Evolutionary conservation across 2,329 filamentous ascomycete genomes (phyloP).

Genomic region (Colletotrichum cordylinicola): DNA sequence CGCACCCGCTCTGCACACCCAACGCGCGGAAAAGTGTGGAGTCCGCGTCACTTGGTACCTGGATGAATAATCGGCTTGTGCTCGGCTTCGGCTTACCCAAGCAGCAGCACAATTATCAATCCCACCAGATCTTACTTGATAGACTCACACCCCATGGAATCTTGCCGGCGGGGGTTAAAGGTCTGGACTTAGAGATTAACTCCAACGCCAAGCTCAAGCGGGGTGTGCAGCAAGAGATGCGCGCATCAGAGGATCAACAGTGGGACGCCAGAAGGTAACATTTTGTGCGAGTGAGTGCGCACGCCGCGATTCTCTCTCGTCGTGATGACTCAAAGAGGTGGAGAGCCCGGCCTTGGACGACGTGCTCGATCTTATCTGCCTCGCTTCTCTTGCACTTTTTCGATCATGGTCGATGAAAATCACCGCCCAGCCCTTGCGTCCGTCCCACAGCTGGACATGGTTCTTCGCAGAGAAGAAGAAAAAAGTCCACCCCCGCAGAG

Average conservation of each 20-base stretch:
- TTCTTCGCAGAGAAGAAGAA: neutral
- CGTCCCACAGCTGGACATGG: neutral
- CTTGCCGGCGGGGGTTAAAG: neutral
- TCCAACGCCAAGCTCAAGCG: neutral
- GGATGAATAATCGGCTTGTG: constrained; percentile 8
- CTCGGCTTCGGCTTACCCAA: constrained; percentile 11
- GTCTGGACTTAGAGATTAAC: constrained; percentile 8
- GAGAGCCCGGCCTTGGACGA: neutral
- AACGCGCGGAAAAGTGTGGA: constrained; percentile 3
- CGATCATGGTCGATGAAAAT: neutral
- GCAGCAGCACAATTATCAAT: neutral
- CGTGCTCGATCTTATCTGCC: neutral
- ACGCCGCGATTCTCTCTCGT: neutral
- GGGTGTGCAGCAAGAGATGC: neutral
- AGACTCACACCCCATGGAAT: neutral
- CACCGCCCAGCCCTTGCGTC: neutral
- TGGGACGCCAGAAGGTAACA: neutral
- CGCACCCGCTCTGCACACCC: neutral
- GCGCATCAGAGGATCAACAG: neutral
- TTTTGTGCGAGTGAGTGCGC: neutral
- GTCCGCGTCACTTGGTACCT: neutral
- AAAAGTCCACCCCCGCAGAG: neutral
- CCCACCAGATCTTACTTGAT: neutral
- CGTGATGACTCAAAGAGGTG: neutral
- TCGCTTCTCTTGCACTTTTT: neutral